Percentiles rank a stretch among this genome's conserved stretches.
Evolutionary conservation across 2,329 filamentous ascomycete genomes (phyloP).

Genomic region (Hymenotorrendiella dingleyae): DNA sequence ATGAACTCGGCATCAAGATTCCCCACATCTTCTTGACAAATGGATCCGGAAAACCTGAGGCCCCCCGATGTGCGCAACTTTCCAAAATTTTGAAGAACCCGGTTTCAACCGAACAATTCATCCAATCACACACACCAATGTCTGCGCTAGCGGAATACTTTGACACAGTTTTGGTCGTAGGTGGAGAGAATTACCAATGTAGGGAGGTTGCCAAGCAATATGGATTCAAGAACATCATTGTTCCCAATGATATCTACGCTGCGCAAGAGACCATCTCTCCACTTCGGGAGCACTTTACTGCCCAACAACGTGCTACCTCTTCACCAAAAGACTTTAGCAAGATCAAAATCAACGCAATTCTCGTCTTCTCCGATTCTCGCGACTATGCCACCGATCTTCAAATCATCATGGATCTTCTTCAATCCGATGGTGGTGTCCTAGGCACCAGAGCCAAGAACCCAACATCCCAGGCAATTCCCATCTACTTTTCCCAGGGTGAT

Average conservation of each 20-base stretch:
- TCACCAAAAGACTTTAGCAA: conserved; percentile 67
- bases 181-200: conserved; percentile 70
- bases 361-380: conserved; percentile 68
- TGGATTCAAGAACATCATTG: conserved; percentile 67
- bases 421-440: conserved; percentile 60
- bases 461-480: conserved; percentile 59
- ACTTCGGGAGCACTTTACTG: conserved; percentile 58
- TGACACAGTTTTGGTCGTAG: conserved; percentile 68
- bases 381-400: conserved; percentile 73
- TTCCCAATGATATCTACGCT: conserved; percentile 68
- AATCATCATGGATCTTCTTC: conserved; percentile 68
- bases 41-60: conserved; percentile 66
- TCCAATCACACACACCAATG: conserved; percentile 74
- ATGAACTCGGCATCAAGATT: conserved; percentile 74
- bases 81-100: conserved; percentile 59
- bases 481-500: conserved; percentile 67
- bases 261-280: conserved; percentile 65
- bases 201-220: conserved; percentile 68
- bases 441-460: conserved; percentile 62
- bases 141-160: conserved; percentile 71
- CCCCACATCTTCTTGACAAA: conserved; percentile 71
- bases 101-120: conserved; percentile 67
- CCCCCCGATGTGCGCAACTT: conserved; percentile 59
- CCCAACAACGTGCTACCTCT: conserved; percentile 60
- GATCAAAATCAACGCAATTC: conserved; percentile 66